Evolutionary conservation across 352 stramenopile genomes (phyloP), one percentile per base, ranked within the genome.

Genomic region (Thalassiosira livingstoniorum): DNA sequence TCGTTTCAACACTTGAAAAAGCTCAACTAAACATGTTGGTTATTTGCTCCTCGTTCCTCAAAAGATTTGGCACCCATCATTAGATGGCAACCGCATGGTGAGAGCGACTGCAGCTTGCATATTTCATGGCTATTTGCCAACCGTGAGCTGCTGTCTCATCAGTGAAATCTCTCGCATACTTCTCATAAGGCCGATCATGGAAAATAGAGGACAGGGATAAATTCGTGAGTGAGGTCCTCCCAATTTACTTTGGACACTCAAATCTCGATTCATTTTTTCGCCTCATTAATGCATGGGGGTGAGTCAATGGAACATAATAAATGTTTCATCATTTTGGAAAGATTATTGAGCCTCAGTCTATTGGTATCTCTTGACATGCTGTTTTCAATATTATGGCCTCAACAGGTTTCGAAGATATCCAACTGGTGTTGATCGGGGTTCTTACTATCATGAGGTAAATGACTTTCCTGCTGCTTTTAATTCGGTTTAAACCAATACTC

Each of bases 71-170:
- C 47, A 4, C 7, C 5, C 11, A 58, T 58, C 37, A 89, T 92
- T 32, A 62, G 71, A 23, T 92, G 83, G 83, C 75, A 86, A 70
- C 86, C 86, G 4, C 86, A 92, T 45, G 86, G 86, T n/a, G n/a
- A n/a, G n/a, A n/a, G n/a, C n/a, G n/a, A n/a, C n/a, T n/a, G n/a
- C n/a, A n/a, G n/a, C n/a, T n/a, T n/a, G n/a, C n/a, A n/a, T n/a
- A n/a, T n/a, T n/a, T n/a, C n/a, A n/a, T n/a, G n/a, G n/a, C n/a
- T n/a, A n/a, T n/a, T n/a, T n/a, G n/a, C n/a, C n/a, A n/a, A n/a
- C n/a, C n/a, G n/a, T n/a, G n/a, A n/a, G n/a, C n/a, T n/a, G n/a
- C n/a, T n/a, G n/a, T n/a, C n/a, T n/a, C n/a, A n/a, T n/a, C n/a
- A n/a, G n/a, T n/a, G n/a, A n/a, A n/a, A n/a, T n/a, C n/a, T n/a